Conservation (phyloP, 2,329 filamentous ascomycete genomes). For the Paraphaeosphaeria sporulosa region DNA sequence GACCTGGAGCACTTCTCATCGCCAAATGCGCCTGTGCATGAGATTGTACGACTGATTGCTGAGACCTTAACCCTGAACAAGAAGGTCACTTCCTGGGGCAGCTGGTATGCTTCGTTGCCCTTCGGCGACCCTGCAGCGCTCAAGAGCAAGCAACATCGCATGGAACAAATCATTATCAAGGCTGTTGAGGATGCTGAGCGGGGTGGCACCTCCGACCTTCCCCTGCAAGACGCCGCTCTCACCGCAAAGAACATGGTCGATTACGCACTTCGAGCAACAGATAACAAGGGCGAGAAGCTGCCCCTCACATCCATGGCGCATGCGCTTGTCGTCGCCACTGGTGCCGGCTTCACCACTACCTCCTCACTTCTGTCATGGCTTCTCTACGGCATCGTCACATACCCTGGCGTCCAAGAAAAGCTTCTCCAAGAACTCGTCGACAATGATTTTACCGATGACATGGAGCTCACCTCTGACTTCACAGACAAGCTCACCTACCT, state of each 20-base stretch:
- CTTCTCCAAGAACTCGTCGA: constrained; percentile 65
- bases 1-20: constrained; percentile 56
- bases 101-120: constrained; percentile 65
- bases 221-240: constrained; percentile 48
- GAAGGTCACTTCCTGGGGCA: constrained; percentile 61
- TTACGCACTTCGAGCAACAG: constrained; percentile 62
- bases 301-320: constrained; percentile 54
- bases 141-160: constrained; percentile 21
- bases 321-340: constrained; percentile 60
- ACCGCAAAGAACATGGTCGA: constrained; percentile 52
- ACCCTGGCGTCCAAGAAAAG: constrained; percentile 63
- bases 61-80: constrained; percentile 65
- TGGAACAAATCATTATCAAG: constrained; percentile 28
- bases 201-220: constrained; percentile 38
- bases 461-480: constrained; percentile 47
- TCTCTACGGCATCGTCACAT: constrained; percentile 61
- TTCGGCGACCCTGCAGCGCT: constrained; percentile 62
- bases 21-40: constrained; percentile 57
- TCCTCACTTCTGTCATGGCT: constrained; percentile 66
- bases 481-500: constrained; percentile 58
- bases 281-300: constrained; percentile 63
- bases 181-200: constrained; percentile 22
- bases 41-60: constrained; percentile 61
- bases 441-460: constrained; percentile 44
- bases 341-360: constrained; percentile 68